Conservation (phyloP, 805 yeast genomes). For the Lipomyces lipofer region DNA sequence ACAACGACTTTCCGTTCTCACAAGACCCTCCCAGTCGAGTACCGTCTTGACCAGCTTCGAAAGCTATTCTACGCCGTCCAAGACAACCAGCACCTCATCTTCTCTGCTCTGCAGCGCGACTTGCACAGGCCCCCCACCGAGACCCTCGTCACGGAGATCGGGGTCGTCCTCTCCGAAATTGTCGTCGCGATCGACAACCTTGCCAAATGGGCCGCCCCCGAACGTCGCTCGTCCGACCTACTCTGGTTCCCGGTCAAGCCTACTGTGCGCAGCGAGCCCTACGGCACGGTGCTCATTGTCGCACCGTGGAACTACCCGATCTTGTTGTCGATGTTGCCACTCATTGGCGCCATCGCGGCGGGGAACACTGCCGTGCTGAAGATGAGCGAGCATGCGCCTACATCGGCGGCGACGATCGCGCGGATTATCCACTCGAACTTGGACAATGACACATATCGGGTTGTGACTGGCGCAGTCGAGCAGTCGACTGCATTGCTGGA, state of each 20-base stretch:
- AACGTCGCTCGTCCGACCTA: slow-evolving; percentile 32
- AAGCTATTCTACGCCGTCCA: slow-evolving; percentile 63
- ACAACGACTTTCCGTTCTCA: slow-evolving; percentile 46
- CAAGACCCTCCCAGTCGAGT: slow-evolving; percentile 54
- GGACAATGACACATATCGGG: slow-evolving; percentile 56
- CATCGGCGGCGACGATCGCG: slow-evolving; percentile 58
- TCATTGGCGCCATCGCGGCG: slow-evolving; percentile 78
- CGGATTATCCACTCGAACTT: slow-evolving; percentile 53
- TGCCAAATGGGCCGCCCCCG: slow-evolving; percentile 61
- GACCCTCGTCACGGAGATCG: slow-evolving; percentile 59
- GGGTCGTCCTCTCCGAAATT: slow-evolving; percentile 55
- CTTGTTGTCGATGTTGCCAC: slow-evolving; percentile 59
- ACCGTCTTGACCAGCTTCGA: slow-evolving; percentile 62
- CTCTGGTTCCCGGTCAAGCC: slow-evolving; percentile 26
- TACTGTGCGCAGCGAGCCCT: slow-evolving; percentile 40
- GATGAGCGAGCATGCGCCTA: slow-evolving; percentile 72
- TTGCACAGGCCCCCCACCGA: slow-evolving; percentile 67
- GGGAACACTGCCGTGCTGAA: slow-evolving; percentile 81
- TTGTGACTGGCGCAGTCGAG: slow-evolving; percentile 71
- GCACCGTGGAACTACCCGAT: slow-evolving; percentile 84
- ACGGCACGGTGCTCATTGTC: slow-evolving; percentile 71
- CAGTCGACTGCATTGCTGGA: slow-evolving; percentile 62
- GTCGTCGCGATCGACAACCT: slow-evolving; percentile 59
- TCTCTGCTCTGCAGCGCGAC: slow-evolving; percentile 63
- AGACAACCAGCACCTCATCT: slow-evolving; percentile 57